These are phyloP conservation scores for Cladobotryum mycophilum DNA, from an alignment of 2,329 filamentous ascomycete genomes.

Conservation along the genomic window DNA sequence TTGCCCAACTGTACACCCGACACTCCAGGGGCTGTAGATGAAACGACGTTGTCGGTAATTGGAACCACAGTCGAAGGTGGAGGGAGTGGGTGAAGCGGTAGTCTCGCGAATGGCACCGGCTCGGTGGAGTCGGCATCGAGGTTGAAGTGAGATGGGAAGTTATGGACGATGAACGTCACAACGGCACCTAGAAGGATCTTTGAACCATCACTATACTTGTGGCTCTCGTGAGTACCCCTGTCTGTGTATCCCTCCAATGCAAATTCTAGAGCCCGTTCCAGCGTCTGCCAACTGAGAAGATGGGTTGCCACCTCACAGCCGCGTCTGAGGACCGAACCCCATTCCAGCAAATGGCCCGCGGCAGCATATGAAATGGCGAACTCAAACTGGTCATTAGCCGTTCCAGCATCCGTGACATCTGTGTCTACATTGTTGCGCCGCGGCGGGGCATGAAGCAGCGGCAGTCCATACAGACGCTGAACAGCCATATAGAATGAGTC, in stretches of 20 bases:
- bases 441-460: slow-evolving; percentile 36
- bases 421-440: slow-evolving; percentile 22
- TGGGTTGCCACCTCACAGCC: slow-evolving; percentile 54
- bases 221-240: slow-evolving; percentile 36
- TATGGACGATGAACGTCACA: slow-evolving; percentile 53
- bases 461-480: slow-evolving; percentile 52
- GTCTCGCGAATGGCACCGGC: slow-evolving; percentile 33
- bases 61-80: slow-evolving; percentile 15
- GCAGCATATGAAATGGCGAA: slow-evolving; percentile 60
- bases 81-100: slow-evolving; percentile 23
- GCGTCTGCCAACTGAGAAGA: slow-evolving; percentile 55
- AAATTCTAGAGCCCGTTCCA: slow-evolving; percentile 57
- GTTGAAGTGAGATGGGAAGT: slow-evolving; percentile 54
- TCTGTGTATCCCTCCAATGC: slow-evolving; percentile 37
- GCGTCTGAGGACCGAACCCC: slow-evolving; percentile 48
- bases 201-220: slow-evolving; percentile 47
- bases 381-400: slow-evolving; percentile 39
- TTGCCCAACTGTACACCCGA: slow-evolving; percentile 30
- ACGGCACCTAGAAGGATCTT: slow-evolving; percentile 48
- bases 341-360: slow-evolving; percentile 52
- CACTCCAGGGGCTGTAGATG: slow-evolving; percentile 17
- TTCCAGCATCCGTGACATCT: slow-evolving; percentile 32
- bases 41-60: slow-evolving; percentile 24
- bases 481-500: slow-evolving; percentile 52
- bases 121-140: slow-evolving; percentile 43